A percentile compares a stretch with the other conserved stretches of the same genome.
Conservation (phyloP, 495 filamentous ascomycete species). For the Xylaria flabelliformis region DNA sequence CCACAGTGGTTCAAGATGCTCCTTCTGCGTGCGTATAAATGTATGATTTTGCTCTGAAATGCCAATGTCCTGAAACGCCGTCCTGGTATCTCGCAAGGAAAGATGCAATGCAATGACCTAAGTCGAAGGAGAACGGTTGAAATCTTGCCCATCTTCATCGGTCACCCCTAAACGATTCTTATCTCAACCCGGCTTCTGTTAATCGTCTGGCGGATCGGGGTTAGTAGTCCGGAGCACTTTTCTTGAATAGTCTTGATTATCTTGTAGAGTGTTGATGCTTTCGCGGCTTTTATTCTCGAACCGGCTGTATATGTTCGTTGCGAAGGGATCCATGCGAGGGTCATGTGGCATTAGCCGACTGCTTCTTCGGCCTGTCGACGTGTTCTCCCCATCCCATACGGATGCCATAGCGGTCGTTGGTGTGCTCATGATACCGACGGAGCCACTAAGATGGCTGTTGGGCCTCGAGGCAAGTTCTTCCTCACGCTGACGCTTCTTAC, state of each 20-base stretch:
- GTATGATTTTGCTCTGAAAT: slow-evolving; percentile 27
- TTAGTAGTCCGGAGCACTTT: slow-evolving; percentile 61
- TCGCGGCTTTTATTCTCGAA: slow-evolving; percentile 58
- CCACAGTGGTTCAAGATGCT: background rate
- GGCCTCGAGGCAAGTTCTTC: slow-evolving; percentile 34
- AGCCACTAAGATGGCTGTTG: slow-evolving; percentile 43
- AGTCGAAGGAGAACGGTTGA: slow-evolving; percentile 27
- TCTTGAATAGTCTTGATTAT: slow-evolving; percentile 63
- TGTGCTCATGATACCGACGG: slow-evolving; percentile 47
- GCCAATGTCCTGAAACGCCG: slow-evolving; percentile 45
- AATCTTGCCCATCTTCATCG: slow-evolving; percentile 25
- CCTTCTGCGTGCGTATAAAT: slow-evolving; percentile 17
- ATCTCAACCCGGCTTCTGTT: slow-evolving; percentile 26
- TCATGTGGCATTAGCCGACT: slow-evolving; percentile 62
- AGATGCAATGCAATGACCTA: slow-evolving; percentile 44
- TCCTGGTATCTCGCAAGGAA: slow-evolving; percentile 49
- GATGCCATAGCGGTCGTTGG: slow-evolving; percentile 43
- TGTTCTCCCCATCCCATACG: slow-evolving; percentile 46
- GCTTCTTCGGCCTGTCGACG: slow-evolving; percentile 45
- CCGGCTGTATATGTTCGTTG: slow-evolving; percentile 52
- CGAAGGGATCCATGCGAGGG: slow-evolving; percentile 61
- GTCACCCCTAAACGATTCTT: slow-evolving; percentile 7
- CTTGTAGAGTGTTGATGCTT: slow-evolving; percentile 60
- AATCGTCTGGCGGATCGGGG: slow-evolving; percentile 51
- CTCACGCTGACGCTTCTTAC: slow-evolving; percentile 37